Conservation (phyloP, 352 stramenopile species). For the Globisporangium iwayamae region DNA sequence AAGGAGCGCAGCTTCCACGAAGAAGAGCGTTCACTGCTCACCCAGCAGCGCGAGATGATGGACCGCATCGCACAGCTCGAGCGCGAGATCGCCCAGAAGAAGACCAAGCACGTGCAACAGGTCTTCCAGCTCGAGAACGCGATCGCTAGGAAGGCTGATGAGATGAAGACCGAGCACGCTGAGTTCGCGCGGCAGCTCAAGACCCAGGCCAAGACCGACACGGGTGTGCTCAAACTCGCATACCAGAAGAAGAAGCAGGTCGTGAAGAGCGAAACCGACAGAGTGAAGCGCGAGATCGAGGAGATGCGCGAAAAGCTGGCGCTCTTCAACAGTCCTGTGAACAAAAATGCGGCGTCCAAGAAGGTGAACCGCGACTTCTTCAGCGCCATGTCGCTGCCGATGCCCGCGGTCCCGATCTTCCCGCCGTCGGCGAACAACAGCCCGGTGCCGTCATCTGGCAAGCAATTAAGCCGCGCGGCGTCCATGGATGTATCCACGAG, state of each 20-base stretch:
- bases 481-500: slow-evolving; percentile 19
- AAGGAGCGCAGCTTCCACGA: slow-evolving; percentile 50
- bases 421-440: slow-evolving; percentile 1
- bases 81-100: slow-evolving; percentile 50
- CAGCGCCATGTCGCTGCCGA: slow-evolving; percentile 31
- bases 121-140: slow-evolving; percentile 48
- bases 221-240: slow-evolving; percentile 33
- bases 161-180: slow-evolving; percentile 37
- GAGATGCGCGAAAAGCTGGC: slow-evolving; percentile 31
- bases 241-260: slow-evolving; percentile 50
- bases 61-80: slow-evolving; percentile 56
- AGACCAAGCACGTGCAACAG: slow-evolving; percentile 53
- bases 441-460: background rate
- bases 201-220: slow-evolving; percentile 51
- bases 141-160: slow-evolving; percentile 28
- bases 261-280: slow-evolving; percentile 26
- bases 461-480: slow-evolving; percentile 17
- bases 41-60: slow-evolving; percentile 54
- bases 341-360: background rate
- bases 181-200: slow-evolving; percentile 52
- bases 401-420: slow-evolving; percentile 26
- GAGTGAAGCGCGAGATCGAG: slow-evolving; percentile 23
- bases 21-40: slow-evolving; percentile 51
- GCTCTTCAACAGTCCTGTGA: slow-evolving; percentile 11
- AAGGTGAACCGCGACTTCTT: slow-evolving; percentile 41